Conservation (phyloP, 176 grass and related monocot genomes). For the Triticum dicoccoides region DNA sequence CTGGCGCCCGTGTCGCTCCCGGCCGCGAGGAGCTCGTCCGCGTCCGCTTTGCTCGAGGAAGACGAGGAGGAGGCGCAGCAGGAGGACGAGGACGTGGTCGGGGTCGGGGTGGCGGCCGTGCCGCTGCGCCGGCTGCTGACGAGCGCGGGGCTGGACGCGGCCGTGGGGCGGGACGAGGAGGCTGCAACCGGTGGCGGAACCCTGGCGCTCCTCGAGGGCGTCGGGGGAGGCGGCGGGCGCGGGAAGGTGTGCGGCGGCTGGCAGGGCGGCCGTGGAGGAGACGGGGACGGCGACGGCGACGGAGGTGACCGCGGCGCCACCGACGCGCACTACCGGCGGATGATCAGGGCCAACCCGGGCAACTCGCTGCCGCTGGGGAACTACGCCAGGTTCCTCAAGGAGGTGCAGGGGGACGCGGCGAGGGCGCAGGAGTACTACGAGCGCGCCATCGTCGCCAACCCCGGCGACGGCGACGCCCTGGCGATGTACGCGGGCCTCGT, state of each 20-base stretch:
- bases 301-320: background rate
- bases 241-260: background rate
- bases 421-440: conserved; percentile 57
- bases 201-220: conserved; percentile 20
- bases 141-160: conserved; percentile 39
- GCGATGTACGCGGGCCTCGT: conserved; percentile 59
- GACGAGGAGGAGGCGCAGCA: background rate
- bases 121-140: conserved; percentile 35
- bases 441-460: conserved; percentile 52
- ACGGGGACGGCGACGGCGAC: background rate
- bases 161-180: background rate
- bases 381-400: conserved; percentile 59
- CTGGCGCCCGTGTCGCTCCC: background rate
- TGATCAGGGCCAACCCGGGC: conserved; percentile 50
- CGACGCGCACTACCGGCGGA: conserved; percentile 40
- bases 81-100: background rate
- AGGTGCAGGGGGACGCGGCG: conserved; percentile 38
- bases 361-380: conserved; percentile 58
- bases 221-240: background rate
- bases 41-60: conserved; percentile 29
- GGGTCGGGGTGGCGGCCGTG: background rate
- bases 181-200: background rate
- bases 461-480: conserved; percentile 42
- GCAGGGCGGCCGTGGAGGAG: background rate
- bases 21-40: background rate